Percentiles rank a stretch among this genome's conserved stretches.
These are phyloP conservation scores for Oryza glaberrima DNA, from an alignment of 176 grass and related monocot species.

Conservation along the genomic window DNA sequence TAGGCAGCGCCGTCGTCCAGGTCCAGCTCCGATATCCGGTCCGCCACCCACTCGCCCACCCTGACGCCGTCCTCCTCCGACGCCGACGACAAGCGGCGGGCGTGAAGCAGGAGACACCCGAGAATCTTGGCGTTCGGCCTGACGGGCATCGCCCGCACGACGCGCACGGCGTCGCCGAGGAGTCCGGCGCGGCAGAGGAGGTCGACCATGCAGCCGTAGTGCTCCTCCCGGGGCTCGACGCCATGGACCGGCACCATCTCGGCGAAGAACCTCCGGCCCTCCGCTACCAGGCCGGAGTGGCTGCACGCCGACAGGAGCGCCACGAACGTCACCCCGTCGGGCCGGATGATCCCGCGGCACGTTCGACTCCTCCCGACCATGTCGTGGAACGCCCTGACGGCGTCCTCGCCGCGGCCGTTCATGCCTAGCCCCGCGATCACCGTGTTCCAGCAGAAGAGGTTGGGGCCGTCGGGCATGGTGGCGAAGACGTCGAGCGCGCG, in stretches of 20 bases:
- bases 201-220: constrained; percentile 63
- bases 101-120: constrained; percentile 52
- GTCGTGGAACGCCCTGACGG: constrained; percentile 31
- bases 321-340: constrained; percentile 61
- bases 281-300: constrained; percentile 52
- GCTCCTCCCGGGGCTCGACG: constrained; percentile 37
- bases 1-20: constrained; percentile 40
- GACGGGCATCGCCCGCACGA: constrained; percentile 49
- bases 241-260: constrained; percentile 43
- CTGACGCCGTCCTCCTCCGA: neutral
- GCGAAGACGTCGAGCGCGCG: constrained; percentile 37
- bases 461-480: constrained; percentile 6
- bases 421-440: constrained; percentile 52
- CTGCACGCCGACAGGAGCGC: constrained; percentile 59
- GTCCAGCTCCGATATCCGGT: constrained; percentile 45
- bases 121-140: constrained; percentile 53
- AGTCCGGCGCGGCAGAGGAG: constrained; percentile 50
- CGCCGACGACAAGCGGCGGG: neutral
- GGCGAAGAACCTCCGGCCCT: constrained; percentile 43
- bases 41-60: constrained; percentile 42
- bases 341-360: neutral
- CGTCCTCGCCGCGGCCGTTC: constrained; percentile 56
- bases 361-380: constrained; percentile 2
- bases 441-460: constrained; percentile 65
- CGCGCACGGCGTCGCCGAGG: constrained; percentile 38